Conservation (phyloP, 1,139 yeast genomes). For the Candida gigantensis region DNA sequence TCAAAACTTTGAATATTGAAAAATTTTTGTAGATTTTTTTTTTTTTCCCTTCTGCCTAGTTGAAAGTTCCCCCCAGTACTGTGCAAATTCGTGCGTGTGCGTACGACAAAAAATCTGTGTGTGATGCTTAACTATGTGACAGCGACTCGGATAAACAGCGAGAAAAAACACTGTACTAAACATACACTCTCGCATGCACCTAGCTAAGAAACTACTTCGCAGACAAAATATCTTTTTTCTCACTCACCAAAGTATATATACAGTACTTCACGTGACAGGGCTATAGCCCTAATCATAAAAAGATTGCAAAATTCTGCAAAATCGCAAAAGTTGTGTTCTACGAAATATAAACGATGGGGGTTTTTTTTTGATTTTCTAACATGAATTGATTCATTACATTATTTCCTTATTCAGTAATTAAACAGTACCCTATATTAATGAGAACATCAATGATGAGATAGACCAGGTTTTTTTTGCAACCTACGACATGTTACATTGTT, state of each 20-base stretch:
- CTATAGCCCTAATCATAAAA: constrained; percentile 6
- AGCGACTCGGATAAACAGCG: not conserved
- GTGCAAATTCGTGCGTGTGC: not conserved
- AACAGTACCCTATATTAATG: too few species aligned
- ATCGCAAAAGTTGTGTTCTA: too few species aligned
- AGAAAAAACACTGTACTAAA: not conserved
- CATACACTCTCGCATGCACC: too few species aligned
- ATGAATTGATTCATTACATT: too few species aligned
- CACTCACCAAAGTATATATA: constrained; percentile 1
- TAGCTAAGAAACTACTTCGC: too few species aligned
- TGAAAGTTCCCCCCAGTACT: not conserved
- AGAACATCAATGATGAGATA: too few species aligned
- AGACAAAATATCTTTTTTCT: not conserved
- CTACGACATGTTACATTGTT: too few species aligned
- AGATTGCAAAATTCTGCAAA: not conserved
- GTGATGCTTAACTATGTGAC: not conserved
- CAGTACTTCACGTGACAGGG: constrained; percentile 8
- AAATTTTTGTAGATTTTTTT: constrained; percentile 10
- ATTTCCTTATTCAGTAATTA: too few species aligned
- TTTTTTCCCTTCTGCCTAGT: constrained; percentile 1
- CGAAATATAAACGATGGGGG: too few species aligned
- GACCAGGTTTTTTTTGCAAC: too few species aligned
- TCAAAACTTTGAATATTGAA: constrained; percentile 5
- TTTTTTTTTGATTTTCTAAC: too few species aligned
- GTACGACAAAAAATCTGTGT: not conserved